These are phyloP conservation scores for Cercophora sp. DNA, from an alignment of 495 filamentous ascomycete species.

Conservation along the genomic window DNA sequence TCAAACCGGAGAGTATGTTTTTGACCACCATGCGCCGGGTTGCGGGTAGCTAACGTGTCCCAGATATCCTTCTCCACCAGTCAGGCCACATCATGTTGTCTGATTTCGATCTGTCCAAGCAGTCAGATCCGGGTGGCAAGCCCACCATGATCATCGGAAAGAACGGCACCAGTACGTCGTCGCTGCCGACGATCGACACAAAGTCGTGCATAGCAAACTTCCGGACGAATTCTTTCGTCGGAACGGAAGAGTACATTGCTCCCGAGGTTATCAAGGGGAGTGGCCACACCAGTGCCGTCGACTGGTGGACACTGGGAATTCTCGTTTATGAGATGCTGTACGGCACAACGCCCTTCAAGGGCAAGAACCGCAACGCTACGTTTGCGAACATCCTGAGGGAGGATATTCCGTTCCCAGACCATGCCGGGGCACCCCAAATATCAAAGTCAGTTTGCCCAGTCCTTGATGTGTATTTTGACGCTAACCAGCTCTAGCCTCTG, in stretches of 20 bases:
- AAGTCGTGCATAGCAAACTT: constrained; percentile 98
- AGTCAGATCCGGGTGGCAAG: constrained; percentile 92
- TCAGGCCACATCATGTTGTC: constrained; percentile 99
- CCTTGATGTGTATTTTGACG: neutral
- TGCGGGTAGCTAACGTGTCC: constrained; percentile 13
- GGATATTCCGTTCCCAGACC: constrained; percentile 91
- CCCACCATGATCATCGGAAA: constrained; percentile 95
- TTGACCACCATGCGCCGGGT: neutral
- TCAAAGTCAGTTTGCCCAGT: constrained; percentile 66
- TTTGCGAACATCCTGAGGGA: constrained; percentile 97
- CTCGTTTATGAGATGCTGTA: constrained; percentile 99
- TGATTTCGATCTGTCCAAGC: constrained; percentile 96
- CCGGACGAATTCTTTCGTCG: constrained; percentile 96
- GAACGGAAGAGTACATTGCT: constrained; percentile 97
- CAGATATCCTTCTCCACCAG: constrained; percentile 96
- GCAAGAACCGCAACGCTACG: constrained; percentile 96
- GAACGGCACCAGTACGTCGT: constrained; percentile 71
- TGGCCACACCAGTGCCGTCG: constrained; percentile 95
- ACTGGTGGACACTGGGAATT: constrained; percentile 99
- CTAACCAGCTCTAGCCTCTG: constrained; percentile 59
- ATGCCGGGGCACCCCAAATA: constrained; percentile 74
- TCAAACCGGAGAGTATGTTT: constrained; percentile 92
- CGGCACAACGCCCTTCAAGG: constrained; percentile 97
- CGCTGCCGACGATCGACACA: constrained; percentile 91
- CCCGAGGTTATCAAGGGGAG: constrained; percentile 98